phyloP scores from a whole-genome alignment of 495 filamentous ascomycete species.

The Aspergillus mulundensis region DNA sequence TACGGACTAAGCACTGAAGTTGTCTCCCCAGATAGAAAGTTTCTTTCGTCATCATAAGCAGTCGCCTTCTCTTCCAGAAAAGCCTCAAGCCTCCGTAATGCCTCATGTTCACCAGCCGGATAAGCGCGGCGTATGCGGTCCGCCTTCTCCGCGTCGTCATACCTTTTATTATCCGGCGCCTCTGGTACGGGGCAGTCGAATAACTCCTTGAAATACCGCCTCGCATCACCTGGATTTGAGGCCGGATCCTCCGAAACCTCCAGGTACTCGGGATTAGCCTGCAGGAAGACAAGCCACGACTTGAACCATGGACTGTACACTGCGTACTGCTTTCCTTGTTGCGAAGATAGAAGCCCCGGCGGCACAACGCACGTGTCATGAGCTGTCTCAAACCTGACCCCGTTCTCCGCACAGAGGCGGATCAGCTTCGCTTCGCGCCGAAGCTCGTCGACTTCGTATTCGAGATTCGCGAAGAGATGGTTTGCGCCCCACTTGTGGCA shows the following conservation, averaged over 20 bases:
- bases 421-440: constrained; percentile 67
- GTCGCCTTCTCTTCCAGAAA: constrained; percentile 66
- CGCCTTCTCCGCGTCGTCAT: constrained; percentile 54
- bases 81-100: constrained; percentile 57
- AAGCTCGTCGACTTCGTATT: constrained; percentile 60
- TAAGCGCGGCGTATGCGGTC: constrained; percentile 56
- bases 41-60: constrained; percentile 58
- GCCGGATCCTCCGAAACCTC: constrained; percentile 54
- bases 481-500: constrained; percentile 70
- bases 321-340: constrained; percentile 71
- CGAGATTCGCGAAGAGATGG: constrained; percentile 52
- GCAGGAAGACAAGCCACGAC: constrained; percentile 68
- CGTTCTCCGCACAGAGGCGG: constrained; percentile 51
- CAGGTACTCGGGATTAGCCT: constrained; percentile 62
- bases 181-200: constrained; percentile 63
- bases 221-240: constrained; percentile 54
- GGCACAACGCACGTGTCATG: constrained; percentile 82
- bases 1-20: constrained; percentile 79
- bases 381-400: constrained; percentile 58
- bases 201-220: constrained; percentile 50
- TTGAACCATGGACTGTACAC: constrained; percentile 83
- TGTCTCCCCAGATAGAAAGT: constrained; percentile 53
- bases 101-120: constrained; percentile 80
- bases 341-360: constrained; percentile 61
- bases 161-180: constrained; percentile 59